Base-by-base conservation (phyloP, 352 stramenopile species). In the Globisporangium cederbergense region DNA sequence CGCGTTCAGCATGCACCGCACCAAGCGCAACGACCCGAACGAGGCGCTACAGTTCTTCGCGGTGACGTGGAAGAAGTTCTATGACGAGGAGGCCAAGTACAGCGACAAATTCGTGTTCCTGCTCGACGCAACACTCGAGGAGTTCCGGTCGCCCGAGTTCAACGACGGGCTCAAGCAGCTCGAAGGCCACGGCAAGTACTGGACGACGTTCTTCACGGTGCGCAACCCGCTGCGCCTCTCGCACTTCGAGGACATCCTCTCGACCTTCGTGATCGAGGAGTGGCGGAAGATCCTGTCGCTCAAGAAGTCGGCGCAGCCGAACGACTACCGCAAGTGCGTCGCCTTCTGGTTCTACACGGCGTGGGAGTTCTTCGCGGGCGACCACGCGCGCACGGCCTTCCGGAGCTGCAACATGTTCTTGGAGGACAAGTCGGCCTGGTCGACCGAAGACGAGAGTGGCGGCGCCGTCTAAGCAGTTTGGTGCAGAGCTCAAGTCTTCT, bases 51-150 rank as follows among this genome's bases (percentile, higher is more conserved):
- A 94, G 68, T 94, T 94, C 71, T 94, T 94, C 58, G 86, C 83
- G 1, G 83, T 92, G 64, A 92, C 86, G 47, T 94, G 86, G 86
- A 92, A 91, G 65, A 94, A 94, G 66, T 92, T 91, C 72, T 94
- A 92, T 66, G 86, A 94, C 20, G 86, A 94, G 65, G 83, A 94
- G 43, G 86, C 86, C 62, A 92, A 90, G 71, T 92, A 92, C 79
- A 90, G 78, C 60, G 86, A 94, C 74, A 91, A 92, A 66, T 94
- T 93, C 58, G 76, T 75, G 22, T 93, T 94, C 54, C 53, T 94
- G 53, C 66, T 94, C 32, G 86, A 94, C 64, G 77, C 79, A 8
- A 71, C 64, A 1, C 68, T 94, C 18, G 72, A 85, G 30, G 86
- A 91, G 54, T 93, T 94, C 63, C 78, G 73, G 2, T 69, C 81